These are phyloP conservation scores for Torulaspora pretoriensis DNA, from an alignment of 1,139 yeast genomes.

Conservation along the genomic window DNA sequence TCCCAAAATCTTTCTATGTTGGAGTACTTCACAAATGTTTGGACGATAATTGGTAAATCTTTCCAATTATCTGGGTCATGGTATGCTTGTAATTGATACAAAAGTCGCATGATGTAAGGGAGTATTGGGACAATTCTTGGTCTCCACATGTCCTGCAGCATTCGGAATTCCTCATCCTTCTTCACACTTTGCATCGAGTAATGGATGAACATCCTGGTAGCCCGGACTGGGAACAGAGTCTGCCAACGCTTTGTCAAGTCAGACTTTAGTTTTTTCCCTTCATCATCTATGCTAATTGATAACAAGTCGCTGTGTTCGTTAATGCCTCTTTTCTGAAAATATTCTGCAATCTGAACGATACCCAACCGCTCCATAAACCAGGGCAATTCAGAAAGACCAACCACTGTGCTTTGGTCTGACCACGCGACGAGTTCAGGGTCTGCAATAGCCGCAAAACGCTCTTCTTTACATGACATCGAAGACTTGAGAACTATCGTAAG, in stretches of 20 bases:
- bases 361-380: constrained; percentile 99
- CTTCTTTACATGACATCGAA: constrained; percentile 61
- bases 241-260: constrained; percentile 90
- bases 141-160: constrained; percentile 77
- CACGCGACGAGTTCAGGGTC: constrained; percentile 91
- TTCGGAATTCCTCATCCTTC: constrained; percentile 70
- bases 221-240: constrained; percentile 88
- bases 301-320: constrained; percentile 71
- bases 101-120: constrained; percentile 82
- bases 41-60: constrained; percentile 82
- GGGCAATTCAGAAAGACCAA: constrained; percentile 81
- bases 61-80: constrained; percentile 92
- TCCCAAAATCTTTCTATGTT: constrained; percentile 97
- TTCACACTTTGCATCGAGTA: constrained; percentile 88
- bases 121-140: constrained; percentile 89
- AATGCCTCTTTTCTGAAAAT: constrained; percentile 78
- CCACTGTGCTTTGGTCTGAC: constrained; percentile 88
- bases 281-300: constrained; percentile 85
- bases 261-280: constrained; percentile 69
- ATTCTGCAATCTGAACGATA: constrained; percentile 86
- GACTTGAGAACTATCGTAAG: constrained; percentile 90
- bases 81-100: constrained; percentile 88
- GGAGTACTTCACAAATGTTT: constrained; percentile 80
- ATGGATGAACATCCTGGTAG: constrained; percentile 90
- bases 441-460: constrained; percentile 76